phyloP scores from a whole-genome alignment of 2,329 filamentous ascomycete genomes.

The Parastagonospora nodorum region DNA sequence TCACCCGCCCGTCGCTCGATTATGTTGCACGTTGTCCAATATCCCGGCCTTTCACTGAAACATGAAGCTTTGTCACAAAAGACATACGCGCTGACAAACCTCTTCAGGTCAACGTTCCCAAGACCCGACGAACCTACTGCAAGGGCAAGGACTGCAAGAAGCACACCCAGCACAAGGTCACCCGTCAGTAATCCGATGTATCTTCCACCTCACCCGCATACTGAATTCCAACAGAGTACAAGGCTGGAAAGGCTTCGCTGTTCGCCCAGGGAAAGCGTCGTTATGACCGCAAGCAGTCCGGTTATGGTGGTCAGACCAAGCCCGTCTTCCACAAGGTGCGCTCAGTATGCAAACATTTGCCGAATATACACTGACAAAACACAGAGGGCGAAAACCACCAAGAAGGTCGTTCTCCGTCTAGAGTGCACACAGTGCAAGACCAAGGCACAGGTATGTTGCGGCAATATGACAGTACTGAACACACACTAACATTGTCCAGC shows the following conservation, averaged over 20 bases:
- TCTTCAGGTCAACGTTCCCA: conserved; percentile 91
- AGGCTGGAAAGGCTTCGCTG: conserved; percentile 93
- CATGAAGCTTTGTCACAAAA: background rate
- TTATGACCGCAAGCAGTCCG: conserved; percentile 89
- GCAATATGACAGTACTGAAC: background rate
- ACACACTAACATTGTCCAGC: conserved; percentile 66
- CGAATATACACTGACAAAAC: conserved; percentile 17
- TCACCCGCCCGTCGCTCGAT: conserved; percentile 2
- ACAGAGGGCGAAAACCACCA: conserved; percentile 99
- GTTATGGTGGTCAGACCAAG: conserved; percentile 99
- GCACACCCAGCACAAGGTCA: conserved; percentile 45
- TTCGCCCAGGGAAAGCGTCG: conserved; percentile 99
- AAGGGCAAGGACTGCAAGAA: conserved; percentile 89
- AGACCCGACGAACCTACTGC: conserved; percentile 97
- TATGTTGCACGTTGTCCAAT: conserved; percentile 5
- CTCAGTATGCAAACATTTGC: background rate
- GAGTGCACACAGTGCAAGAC: conserved; percentile 94
- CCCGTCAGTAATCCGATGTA: conserved; percentile 37
- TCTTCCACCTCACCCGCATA: conserved; percentile 13
- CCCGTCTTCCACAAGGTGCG: conserved; percentile 90
- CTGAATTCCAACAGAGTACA: conserved; percentile 68
- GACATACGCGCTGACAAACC: conserved; percentile 21
- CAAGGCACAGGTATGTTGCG: conserved; percentile 37
- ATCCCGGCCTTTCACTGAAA: background rate
- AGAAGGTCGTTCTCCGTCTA: conserved; percentile 99